These are phyloP conservation scores for Penicillium canescens DNA, from an alignment of 495 filamentous ascomycete genomes.

Conservation along the genomic window DNA sequence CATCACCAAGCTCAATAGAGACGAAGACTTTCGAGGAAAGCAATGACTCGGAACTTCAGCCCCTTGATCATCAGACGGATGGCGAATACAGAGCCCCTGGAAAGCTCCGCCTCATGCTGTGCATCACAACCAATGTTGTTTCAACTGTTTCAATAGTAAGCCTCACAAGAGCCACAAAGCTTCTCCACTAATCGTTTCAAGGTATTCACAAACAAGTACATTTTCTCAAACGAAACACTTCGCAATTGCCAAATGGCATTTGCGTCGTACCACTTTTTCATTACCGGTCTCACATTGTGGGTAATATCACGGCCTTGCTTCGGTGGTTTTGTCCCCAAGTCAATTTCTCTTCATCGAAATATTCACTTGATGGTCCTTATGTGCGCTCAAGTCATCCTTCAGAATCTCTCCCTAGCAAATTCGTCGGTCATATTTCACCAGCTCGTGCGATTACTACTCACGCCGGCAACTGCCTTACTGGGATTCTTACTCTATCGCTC, in stretches of 20 bases:
- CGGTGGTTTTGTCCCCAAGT: slow-evolving; percentile 59
- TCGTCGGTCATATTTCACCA: slow-evolving; percentile 77
- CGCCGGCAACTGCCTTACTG: slow-evolving; percentile 65
- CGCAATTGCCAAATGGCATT: slow-evolving; percentile 68
- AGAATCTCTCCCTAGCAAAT: slow-evolving; percentile 69
- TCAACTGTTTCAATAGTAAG: too few relatives aligned
- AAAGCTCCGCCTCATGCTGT: too few relatives aligned
- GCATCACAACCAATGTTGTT: too few relatives aligned
- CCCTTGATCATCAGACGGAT: too few relatives aligned
- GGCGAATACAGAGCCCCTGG: too few relatives aligned
- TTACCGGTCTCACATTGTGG: slow-evolving; percentile 66
- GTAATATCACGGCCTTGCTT: slow-evolving; percentile 62
- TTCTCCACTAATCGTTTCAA: slow-evolving; percentile 17
- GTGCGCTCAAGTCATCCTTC: slow-evolving; percentile 72
- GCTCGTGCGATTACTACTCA: slow-evolving; percentile 69
- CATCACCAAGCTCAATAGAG: too few relatives aligned
- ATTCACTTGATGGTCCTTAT: slow-evolving; percentile 66
- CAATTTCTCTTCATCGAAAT: slow-evolving; percentile 55
- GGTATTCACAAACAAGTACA: slow-evolving; percentile 78
- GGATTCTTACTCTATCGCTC: slow-evolving; percentile 65
- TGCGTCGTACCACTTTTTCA: slow-evolving; percentile 71
- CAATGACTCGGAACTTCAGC: too few relatives aligned
- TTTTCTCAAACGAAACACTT: slow-evolving; percentile 67
- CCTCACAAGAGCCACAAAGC: too few relatives aligned
- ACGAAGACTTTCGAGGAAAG: too few relatives aligned